Evolutionary conservation across 75 land plant genomes (phyloP), one percentile per base, ranked within the genome.

Genomic region (Picea glauca): DNA sequence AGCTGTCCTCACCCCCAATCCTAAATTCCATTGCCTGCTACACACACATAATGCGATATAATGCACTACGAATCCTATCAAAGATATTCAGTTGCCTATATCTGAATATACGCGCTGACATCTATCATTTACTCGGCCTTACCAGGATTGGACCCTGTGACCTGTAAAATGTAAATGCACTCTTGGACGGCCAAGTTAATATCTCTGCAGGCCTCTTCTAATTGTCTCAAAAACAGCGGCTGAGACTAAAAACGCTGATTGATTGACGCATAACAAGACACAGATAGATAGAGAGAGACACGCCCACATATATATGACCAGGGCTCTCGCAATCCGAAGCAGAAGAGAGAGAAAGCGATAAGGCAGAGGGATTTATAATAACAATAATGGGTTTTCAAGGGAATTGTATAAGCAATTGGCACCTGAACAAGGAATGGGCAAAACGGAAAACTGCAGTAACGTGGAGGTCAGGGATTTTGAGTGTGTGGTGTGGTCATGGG

Each of bases 401-500:
- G 23, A 61, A 21, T 18, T 61, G n/a, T n/a, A 26, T 26, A 30
- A 26, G 66, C 66, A 70, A 70, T 70, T 68, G 72, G 35, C 72
- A 68, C 74, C 74, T 70, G 74, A 43, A n/a, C 54, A 46, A 70
- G 50, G 74, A 43, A 70, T 43, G 74, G 40, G 38, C 17, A 70
- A n/a, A 43, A 43, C 21, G 38, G 38, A 70, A n/a, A 43, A n/a
- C 21, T 18, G 46, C 33, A 70, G 8, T 26, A 63, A 63, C 66
- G 66, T 63, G 66, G 66, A 63, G 66, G 32, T 63, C 66, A 63
- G 66, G 32, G 50, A 70, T 70, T 70, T 56, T 33, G 15, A 66
- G 43, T 66, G 70, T 65, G 68, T 65, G 68, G 68, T 43, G 68
- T 65, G 68, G 68, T n/a, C n/a, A 6, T 70, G 74, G 74, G 74